These are phyloP conservation scores for Fraxinus sp. DNA, from an alignment of 305 asterid genomes.

Conservation along the genomic window DNA sequence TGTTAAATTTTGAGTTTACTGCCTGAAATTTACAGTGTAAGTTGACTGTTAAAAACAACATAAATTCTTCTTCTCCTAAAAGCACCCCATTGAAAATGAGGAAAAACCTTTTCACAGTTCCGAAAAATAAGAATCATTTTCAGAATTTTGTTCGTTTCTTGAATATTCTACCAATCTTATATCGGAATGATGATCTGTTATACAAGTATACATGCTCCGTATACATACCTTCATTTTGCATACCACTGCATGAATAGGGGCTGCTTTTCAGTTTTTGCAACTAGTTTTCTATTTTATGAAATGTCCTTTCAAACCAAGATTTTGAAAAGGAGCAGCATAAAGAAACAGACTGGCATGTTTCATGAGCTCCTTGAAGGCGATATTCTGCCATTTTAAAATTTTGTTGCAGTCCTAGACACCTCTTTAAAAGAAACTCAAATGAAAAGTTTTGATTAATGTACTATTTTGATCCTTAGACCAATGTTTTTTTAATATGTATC, in stretches of 20 bases:
- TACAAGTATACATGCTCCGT: background rate
- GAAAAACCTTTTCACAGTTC: background rate
- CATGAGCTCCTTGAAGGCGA: background rate
- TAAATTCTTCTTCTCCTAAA: background rate
- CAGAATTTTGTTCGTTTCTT: background rate
- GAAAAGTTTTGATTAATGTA: background rate
- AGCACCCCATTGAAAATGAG: background rate
- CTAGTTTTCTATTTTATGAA: background rate
- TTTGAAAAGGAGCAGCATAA: background rate
- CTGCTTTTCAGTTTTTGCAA: background rate
- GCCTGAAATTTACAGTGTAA: background rate
- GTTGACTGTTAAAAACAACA: background rate
- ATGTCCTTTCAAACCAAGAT: slow-evolving; percentile 10
- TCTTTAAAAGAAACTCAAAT: background rate
- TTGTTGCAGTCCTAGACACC: background rate
- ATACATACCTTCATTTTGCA: background rate
- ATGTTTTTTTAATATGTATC: background rate
- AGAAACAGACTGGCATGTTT: slow-evolving; percentile 5
- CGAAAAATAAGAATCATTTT: background rate
- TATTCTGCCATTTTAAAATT: background rate
- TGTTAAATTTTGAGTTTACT: background rate
- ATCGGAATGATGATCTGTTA: background rate
- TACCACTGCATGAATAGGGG: background rate
- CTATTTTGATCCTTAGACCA: background rate
- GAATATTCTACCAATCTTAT: background rate